phyloP scores from a whole-genome alignment of 768 basidiomycete species.

The Boletus rex-veris region DNA sequence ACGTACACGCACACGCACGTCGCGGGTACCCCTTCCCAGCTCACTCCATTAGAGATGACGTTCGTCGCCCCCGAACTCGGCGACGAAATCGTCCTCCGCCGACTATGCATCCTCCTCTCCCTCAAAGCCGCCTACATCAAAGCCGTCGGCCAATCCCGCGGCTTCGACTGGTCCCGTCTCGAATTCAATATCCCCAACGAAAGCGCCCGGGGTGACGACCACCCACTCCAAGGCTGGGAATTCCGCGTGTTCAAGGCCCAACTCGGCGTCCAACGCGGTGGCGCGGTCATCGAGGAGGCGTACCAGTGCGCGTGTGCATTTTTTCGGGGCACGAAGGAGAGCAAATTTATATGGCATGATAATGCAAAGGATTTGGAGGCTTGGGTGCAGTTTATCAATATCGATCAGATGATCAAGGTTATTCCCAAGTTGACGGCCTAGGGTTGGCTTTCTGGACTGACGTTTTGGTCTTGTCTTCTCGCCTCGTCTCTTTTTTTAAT shows the following conservation, averaged over 20 bases:
- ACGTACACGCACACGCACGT: background rate
- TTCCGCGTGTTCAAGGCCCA: conserved; percentile 76
- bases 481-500: background rate
- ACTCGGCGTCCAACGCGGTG: conserved; percentile 61
- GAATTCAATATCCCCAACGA: conserved; percentile 73
- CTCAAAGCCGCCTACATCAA: conserved; percentile 81
- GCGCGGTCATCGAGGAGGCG: conserved; percentile 52
- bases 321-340: conserved; percentile 63
- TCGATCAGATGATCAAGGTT: conserved; percentile 79
- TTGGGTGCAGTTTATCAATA: conserved; percentile 83
- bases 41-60: conserved; percentile 49
- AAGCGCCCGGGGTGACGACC: conserved; percentile 62
- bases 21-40: conserved; percentile 11
- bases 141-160: conserved; percentile 76
- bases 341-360: conserved; percentile 70
- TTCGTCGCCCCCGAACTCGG: conserved; percentile 49
- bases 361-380: conserved; percentile 63
- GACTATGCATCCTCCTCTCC: conserved; percentile 73
- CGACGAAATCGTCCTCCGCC: conserved; percentile 66
- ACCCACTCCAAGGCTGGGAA: conserved; percentile 76
- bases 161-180: conserved; percentile 78
- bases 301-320: conserved; percentile 80
- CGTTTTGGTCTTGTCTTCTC: too few species aligned
- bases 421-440: conserved; percentile 68
- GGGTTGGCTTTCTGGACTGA: conserved; percentile 12